Base-by-base conservation (phyloP, 2,329 filamentous ascomycete genomes). In the Aphanocladium album region DNA sequence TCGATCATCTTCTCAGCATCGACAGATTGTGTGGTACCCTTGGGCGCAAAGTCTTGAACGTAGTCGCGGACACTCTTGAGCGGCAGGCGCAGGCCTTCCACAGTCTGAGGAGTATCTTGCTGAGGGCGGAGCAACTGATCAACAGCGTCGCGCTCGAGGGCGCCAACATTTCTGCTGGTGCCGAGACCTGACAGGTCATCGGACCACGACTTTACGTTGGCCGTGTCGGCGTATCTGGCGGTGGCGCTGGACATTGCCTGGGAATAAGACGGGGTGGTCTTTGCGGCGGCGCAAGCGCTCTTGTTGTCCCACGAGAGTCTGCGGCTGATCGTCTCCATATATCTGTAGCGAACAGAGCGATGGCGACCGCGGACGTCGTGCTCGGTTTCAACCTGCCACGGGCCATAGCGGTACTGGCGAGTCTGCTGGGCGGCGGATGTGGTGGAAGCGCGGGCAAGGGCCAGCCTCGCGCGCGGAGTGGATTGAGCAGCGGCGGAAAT, bases 231-330 rank as follows among this genome's bases (percentile, higher is more conserved):
- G 61, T 74, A 76, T 62, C 72, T 71, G 53, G 67, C 69, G 52
- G 67, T 71, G 67, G 53, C 70, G 75, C 50, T 73, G 68, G 58
- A 75, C 70, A 19, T 75, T 68, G 25, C 16, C 6, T 60, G 58
- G 14, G 33, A 17, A 37, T 53, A 47, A 4, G 57, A 41, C 16
- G 51, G n/a, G 71, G 60, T 17, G 69, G 61, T 2, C 70, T 68
- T 46, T 35, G 49, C 41, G 43, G 58, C 58, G 17, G n/a, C 72
- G 60, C 17, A 70, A 60, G 3, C 39, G 37, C 71, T 64, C 35
- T 72, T 69, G 47, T 78, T 76, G 39, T 82, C 77, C 80, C 80
- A 83, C 1, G 75, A 73, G 2, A 79, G 65, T 57, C 72, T 77
- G 19, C 77, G 75, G 62, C 75, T 75, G 21, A 82, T 61, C 2